Conservation (phyloP, 352 stramenopile species). For the Pythium guiyangense region DNA sequence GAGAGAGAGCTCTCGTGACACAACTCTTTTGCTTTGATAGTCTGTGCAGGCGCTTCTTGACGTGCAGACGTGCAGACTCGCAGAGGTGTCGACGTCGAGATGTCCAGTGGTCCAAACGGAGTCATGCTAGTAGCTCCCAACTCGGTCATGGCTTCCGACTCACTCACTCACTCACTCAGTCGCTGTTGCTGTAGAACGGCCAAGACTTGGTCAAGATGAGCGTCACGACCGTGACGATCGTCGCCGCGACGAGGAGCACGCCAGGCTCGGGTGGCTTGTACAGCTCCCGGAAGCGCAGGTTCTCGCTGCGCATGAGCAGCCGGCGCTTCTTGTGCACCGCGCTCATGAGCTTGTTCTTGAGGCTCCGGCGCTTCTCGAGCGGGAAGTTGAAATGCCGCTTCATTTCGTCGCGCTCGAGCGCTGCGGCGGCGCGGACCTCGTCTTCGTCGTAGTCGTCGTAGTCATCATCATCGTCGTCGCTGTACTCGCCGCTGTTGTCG, state of each 20-base stretch:
- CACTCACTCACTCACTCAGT: no score
- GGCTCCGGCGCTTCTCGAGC: conserved; percentile 25
- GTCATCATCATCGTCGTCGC: conserved; percentile 32
- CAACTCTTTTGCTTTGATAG: background rate
- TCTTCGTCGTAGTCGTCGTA: no score
- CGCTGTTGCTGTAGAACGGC: conserved; percentile 51
- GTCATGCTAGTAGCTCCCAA: no score
- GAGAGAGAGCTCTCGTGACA: no score
- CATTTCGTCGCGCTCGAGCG: no score
- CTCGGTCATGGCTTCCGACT: no score
- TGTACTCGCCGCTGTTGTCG: background rate
- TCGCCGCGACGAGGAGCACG: conserved; percentile 46
- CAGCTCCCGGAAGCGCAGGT: conserved; percentile 71
- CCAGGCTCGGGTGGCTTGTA: conserved; percentile 65
- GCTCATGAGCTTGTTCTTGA: conserved; percentile 33
- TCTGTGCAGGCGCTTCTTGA: no score
- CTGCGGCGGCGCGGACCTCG: no score
- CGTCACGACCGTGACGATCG: conserved; percentile 54
- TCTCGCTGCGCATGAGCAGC: conserved; percentile 62
- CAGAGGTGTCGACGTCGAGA: no score
- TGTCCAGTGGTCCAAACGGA: no score
- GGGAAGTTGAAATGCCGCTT: no score
- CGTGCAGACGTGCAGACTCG: no score
- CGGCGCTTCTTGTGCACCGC: conserved; percentile 57
- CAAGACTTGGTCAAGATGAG: conserved; percentile 75